phyloP scores from a whole-genome alignment of 1,139 yeast genomes.

The Debaryomyces psychrophilus region DNA sequence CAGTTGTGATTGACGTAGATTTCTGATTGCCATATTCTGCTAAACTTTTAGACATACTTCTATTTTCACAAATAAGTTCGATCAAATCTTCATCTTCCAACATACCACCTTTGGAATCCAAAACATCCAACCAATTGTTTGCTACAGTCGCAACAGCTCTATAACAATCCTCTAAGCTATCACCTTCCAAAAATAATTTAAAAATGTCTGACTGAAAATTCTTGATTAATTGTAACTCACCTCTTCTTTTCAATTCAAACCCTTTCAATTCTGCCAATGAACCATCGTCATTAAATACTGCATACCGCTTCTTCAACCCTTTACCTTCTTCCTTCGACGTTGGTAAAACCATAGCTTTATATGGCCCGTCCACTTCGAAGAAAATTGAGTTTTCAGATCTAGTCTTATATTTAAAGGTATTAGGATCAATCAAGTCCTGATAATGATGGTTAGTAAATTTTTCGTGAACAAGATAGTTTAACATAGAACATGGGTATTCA shows the following conservation, averaged over 20 bases:
- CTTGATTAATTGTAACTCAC: slow-evolving; percentile 90
- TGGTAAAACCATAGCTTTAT: slow-evolving; percentile 95
- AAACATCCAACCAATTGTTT: slow-evolving; percentile 92
- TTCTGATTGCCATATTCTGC: slow-evolving; percentile 90
- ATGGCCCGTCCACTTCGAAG: slow-evolving; percentile 98
- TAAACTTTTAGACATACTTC: slow-evolving; percentile 91
- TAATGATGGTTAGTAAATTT: slow-evolving; percentile 93
- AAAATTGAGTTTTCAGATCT: slow-evolving; percentile 91
- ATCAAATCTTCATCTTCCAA: slow-evolving; percentile 93
- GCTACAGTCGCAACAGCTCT: slow-evolving; percentile 91
- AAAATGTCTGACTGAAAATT: slow-evolving; percentile 95
- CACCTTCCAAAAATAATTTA: slow-evolving; percentile 86
- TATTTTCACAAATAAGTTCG: slow-evolving; percentile 93
- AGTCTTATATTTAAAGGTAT: slow-evolving; percentile 68
- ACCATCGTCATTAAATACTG: slow-evolving; percentile 95
- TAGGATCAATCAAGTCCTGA: slow-evolving; percentile 79
- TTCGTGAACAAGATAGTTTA: slow-evolving; percentile 90
- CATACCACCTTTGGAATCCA: slow-evolving; percentile 84
- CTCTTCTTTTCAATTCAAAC: slow-evolving; percentile 94
- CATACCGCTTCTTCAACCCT: slow-evolving; percentile 93
- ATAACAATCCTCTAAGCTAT: slow-evolving; percentile 76
- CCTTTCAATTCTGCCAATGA: slow-evolving; percentile 94
- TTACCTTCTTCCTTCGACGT: slow-evolving; percentile 98
- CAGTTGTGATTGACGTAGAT: slow-evolving; percentile 95
- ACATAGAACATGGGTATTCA: slow-evolving; percentile 96